These are phyloP conservation scores for Trypanosoma vivax DNA, from an alignment of 208 protist species.

Conservation along the genomic window DNA sequence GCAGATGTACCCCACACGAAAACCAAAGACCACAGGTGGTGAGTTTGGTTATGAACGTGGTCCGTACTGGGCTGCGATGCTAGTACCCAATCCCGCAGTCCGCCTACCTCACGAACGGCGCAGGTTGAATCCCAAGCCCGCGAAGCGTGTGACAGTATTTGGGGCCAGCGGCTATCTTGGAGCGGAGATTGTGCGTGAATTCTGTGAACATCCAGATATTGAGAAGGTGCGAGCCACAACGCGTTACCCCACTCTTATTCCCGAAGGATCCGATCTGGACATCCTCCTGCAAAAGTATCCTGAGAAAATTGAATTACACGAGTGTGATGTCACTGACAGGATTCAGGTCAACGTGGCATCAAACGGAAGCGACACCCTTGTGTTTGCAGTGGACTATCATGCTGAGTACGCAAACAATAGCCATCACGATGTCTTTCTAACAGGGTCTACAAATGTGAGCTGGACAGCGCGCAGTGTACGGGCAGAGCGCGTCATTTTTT, in stretches of 20 bases:
- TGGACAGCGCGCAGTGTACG: slow-evolving; percentile 87
- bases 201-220: slow-evolving; percentile 87
- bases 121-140: slow-evolving; percentile 84
- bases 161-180: slow-evolving; percentile 86
- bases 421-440: slow-evolving; percentile 89
- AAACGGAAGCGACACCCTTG: slow-evolving; percentile 88
- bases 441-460: slow-evolving; percentile 83
- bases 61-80: slow-evolving; percentile 84
- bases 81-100: slow-evolving; percentile 84
- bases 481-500: slow-evolving; percentile 86
- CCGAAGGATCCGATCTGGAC: slow-evolving; percentile 80
- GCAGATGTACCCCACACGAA: slow-evolving; percentile 88
- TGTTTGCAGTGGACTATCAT: slow-evolving; percentile 87
- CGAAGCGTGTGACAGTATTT: slow-evolving; percentile 84
- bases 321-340: slow-evolving; percentile 88
- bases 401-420: slow-evolving; percentile 90
- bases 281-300: slow-evolving; percentile 75
- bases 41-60: slow-evolving; percentile 86
- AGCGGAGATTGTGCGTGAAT: slow-evolving; percentile 81
- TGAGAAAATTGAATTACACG: slow-evolving; percentile 88
- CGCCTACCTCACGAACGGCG: slow-evolving; percentile 82
- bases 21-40: slow-evolving; percentile 83
- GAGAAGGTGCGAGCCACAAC: slow-evolving; percentile 84
- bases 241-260: slow-evolving; percentile 88
- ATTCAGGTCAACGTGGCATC: slow-evolving; percentile 89